Evolutionary conservation across 306 rosid genomes (phyloP), one percentile per base, ranked within the genome.

Genomic region (Acmispon strigosus): DNA sequence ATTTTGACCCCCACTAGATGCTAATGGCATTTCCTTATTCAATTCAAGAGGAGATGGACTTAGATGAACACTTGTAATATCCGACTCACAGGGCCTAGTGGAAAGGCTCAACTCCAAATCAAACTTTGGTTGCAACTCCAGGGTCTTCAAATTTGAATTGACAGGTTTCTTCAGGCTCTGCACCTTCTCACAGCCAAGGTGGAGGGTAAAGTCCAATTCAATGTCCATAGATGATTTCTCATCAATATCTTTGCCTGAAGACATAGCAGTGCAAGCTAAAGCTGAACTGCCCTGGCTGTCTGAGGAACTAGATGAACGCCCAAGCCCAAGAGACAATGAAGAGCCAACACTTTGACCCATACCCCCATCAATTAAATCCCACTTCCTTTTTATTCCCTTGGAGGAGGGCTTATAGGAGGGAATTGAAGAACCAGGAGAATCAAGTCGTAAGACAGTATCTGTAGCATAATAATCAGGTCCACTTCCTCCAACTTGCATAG

Each of bases 231-330:
- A 87, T 24, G 98, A 85, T 81, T 87, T 96, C 72, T 90, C 98
- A 41, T 92, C 98, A 3, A 75, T 86, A 74, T 92, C 96, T 85
- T 92, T 90, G 60, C 89, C 88, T 20, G 98, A 92, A 70, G 98
- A 92, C 80, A 88, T 63, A 52, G 89, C 85, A 66, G 95, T 83
- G 91, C 96, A 88, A 74, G 86, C 96, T 34, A 92, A 83, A 17
- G 83, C 96, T 20, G 96, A 87, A 79, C 96, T 92, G 20, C 92
- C 98, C 81, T 92, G 90, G 82, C 98, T 92, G 81, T 92, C 96
- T 2, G 92, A 88, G 58, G 96, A 92, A 55, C 96, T 86, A 24
- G 96, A 45, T 44, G 98, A 82, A 61, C 47, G 86, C 37, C 96
- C 95, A 48, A 92, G 87, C 79, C 98, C 92, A 63, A 87, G 96